Base-by-base conservation (phyloP, 2,329 filamentous ascomycete genomes). In the Gremmenia infestans region DNA sequence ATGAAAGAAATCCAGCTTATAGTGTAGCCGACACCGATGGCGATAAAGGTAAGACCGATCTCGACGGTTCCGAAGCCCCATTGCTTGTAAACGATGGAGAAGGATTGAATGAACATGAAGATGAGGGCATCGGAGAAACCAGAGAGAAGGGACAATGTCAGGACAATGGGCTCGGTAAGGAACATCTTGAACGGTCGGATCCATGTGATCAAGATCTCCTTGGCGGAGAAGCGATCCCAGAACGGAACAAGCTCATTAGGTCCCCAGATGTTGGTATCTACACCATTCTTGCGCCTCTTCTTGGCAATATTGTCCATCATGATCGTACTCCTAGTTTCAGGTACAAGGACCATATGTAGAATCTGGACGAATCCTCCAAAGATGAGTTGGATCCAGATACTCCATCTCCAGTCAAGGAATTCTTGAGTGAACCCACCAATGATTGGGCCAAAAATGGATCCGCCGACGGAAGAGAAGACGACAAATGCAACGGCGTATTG, bases 311-410 rank as follows among this genome's bases (percentile, higher is more conserved):
- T 77, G 73, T 94, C 86, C 78, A 95, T 85, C 75, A 94, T 79
- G 58, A 91, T 81, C 4, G 86, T 90, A 0, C 83, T 81, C 52
- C 89, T 80, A 0, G 90, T 94, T 71, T 94, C 90, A 1, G 89
- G 89, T 1, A 94, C 89, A 7, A 83, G 76, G 56, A 88, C 67
- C 50, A 87, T 74, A 68, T 91, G 88, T 4, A 88, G 66, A 4
- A 81, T 17, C 67, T 92, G 88, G 3, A 90, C 82, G 36, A 82
- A 78, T 8, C 73, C 86, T 17, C 89, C 89, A 52, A 93, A 84
- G 63, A 92, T 91, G 60, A 93, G 80, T 71, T 92, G 88, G 57
- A 93, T 88, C 89, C 90, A 94, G 69, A 93, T 91, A 53, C 79
- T 83, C 87, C 87, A 91, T 61, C 81, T 79, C 89, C 89, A 94